Evolutionary conservation across 2,329 filamentous ascomycete species (phyloP).

Genomic region (Didymosphaeria variabile): DNA sequence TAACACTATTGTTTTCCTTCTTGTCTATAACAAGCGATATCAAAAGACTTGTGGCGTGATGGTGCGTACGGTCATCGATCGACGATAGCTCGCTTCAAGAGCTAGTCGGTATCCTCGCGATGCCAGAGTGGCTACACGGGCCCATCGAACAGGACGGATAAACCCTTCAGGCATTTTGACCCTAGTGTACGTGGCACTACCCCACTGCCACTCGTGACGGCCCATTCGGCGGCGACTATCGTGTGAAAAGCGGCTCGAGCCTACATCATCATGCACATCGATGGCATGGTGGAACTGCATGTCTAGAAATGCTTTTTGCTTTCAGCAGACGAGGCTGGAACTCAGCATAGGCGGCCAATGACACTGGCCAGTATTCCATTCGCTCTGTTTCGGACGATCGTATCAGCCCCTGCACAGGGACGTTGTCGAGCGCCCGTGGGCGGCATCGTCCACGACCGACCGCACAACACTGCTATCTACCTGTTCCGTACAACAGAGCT

Average conservation of each 20-base stretch:
- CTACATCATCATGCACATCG: neutral
- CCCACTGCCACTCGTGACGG: conserved; percentile 13
- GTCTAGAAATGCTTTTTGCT: conserved; percentile 3
- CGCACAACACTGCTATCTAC: neutral
- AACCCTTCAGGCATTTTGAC: conserved; percentile 22
- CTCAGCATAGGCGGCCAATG: neutral
- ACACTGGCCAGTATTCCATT: neutral
- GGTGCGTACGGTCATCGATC: conserved; percentile 8
- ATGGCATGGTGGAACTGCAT: neutral
- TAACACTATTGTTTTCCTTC: neutral
- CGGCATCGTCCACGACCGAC: conserved; percentile 1
- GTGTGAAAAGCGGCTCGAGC: neutral
- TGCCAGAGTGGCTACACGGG: conserved; percentile 36
- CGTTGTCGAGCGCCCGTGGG: neutral
- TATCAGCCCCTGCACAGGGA: neutral
- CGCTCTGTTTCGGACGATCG: conserved; percentile 9
- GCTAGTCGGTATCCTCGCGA: conserved; percentile 22
- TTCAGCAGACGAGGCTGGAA: neutral
- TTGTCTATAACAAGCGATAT: neutral
- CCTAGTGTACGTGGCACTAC: conserved; percentile 16
- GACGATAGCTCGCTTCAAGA: conserved; percentile 10
- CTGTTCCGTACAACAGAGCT: conserved; percentile 21
- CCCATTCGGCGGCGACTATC: conserved; percentile 11
- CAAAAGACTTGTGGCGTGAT: neutral
- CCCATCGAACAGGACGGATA: conserved; percentile 27